Percentiles rank a stretch among this genome's conserved stretches.
These are phyloP conservation scores for Penstemon eatonii DNA, from an alignment of 257 asterid genomes.

Conservation along the genomic window DNA sequence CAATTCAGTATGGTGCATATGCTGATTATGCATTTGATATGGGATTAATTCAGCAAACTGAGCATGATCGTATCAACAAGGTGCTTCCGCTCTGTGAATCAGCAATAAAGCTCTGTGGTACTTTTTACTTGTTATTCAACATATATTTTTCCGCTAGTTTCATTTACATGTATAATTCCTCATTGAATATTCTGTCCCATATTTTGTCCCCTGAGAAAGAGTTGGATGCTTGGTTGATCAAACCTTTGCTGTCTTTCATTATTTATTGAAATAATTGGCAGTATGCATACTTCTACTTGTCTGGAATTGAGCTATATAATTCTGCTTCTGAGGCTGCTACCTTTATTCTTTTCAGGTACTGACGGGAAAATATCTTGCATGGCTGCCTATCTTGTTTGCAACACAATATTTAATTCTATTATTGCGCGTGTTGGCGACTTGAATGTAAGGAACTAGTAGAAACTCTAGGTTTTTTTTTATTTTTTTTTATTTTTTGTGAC, in stretches of 20 bases:
- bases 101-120: constrained; percentile 88
- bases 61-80: constrained; percentile 72
- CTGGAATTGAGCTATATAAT: constrained; percentile 19
- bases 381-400: constrained; percentile 84
- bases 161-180: neutral
- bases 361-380: constrained; percentile 78
- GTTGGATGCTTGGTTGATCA: neutral
- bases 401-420: constrained; percentile 62
- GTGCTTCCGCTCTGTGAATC: constrained; percentile 81
- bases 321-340: constrained; percentile 20
- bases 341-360: constrained; percentile 60
- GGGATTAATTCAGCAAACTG: constrained; percentile 69
- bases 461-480: constrained; percentile 8
- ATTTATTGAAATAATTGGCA: neutral
- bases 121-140: constrained; percentile 14
- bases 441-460: constrained; percentile 55
- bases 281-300: constrained; percentile 1
- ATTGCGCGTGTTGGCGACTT: constrained; percentile 61
- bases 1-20: constrained; percentile 83
- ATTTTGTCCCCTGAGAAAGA: neutral
- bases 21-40: constrained; percentile 87
- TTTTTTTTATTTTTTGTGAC: constrained; percentile 17
- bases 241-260: constrained; percentile 16
- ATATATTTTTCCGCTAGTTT: constrained; percentile 8
- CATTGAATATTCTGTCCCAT: neutral